These are phyloP conservation scores for Novymonas esmeraldas DNA, from an alignment of 208 protist species.

Conservation along the genomic window DNA sequence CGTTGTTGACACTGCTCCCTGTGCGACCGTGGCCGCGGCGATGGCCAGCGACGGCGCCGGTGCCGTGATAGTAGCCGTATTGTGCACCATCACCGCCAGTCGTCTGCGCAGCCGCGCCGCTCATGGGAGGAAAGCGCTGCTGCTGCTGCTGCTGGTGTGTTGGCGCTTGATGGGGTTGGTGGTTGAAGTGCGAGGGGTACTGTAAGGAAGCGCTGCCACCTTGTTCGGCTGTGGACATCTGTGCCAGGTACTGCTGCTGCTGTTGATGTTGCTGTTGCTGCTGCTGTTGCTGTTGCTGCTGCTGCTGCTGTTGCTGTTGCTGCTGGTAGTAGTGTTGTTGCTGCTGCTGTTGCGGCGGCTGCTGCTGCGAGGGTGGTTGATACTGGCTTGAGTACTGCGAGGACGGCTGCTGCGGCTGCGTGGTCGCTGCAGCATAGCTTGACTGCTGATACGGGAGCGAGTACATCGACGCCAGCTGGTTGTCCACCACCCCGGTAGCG, in stretches of 20 bases:
- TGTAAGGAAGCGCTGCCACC: slow-evolving; percentile 14
- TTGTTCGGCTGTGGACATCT: slow-evolving; percentile 2
- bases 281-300: neutral
- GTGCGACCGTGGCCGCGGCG: slow-evolving; percentile 1
- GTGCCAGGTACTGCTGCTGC: slow-evolving; percentile 3
- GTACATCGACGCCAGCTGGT: neutral
- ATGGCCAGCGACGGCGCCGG: neutral
- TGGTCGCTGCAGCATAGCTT: neutral
- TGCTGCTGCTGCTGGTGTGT: slow-evolving; percentile 12
- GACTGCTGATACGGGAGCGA: slow-evolving; percentile 1
- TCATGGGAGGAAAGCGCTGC: neutral
- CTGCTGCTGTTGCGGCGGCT: neutral
- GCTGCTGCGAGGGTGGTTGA: slow-evolving; percentile 1
- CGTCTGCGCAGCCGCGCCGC: slow-evolving; percentile 1
- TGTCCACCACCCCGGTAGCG: neutral
- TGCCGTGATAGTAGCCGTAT: slow-evolving; percentile 7
- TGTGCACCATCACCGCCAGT: neutral
- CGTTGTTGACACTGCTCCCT: neutral
- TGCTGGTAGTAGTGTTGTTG: no score
- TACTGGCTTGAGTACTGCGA: neutral
- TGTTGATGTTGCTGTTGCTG: slow-evolving; percentile 14
- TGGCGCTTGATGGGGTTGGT: slow-evolving; percentile 20
- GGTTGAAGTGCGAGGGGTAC: neutral
- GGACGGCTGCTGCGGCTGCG: neutral
- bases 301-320: neutral